Conservation (phyloP, 2,329 filamentous ascomycete genomes). For the Ceratocystis lukuohia region DNA sequence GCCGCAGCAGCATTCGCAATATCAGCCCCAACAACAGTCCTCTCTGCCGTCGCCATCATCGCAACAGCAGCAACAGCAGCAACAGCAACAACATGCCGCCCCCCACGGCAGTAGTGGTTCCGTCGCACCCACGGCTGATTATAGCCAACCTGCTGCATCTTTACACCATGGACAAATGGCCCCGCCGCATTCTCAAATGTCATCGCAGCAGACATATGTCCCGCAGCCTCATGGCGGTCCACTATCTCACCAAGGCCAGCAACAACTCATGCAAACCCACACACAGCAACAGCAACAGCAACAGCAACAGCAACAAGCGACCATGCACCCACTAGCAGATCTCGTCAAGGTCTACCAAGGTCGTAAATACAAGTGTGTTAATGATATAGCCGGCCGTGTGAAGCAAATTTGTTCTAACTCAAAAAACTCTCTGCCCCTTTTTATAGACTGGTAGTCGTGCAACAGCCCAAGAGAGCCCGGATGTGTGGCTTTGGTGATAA, state of each 20-base stretch:
- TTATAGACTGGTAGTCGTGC: conserved; percentile 59
- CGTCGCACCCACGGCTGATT: background rate
- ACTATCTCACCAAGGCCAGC: background rate
- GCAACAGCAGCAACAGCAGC: background rate
- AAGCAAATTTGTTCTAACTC: background rate
- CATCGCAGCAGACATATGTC: background rate
- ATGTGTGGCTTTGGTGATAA: conserved; percentile 99
- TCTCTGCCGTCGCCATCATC: background rate
- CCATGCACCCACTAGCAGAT: conserved; percentile 12
- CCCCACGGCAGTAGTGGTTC: background rate
- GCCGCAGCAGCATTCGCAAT: background rate
- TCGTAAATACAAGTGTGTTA: conserved; percentile 16
- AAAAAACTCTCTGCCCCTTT: background rate
- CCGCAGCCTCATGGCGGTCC: conserved; percentile 8
- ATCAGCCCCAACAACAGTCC: background rate
- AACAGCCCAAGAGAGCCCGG: conserved; percentile 82
- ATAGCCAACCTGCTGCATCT: background rate
- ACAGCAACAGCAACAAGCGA: background rate
- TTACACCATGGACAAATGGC: conserved; percentile 1
- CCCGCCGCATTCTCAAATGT: background rate
- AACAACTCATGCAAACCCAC: background rate
- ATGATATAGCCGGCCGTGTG: background rate
- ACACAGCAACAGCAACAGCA: background rate
- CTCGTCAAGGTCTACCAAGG: conserved; percentile 14
- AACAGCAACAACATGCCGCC: background rate